Evolutionary conservation across 805 yeast genomes (phyloP).

Genomic region (Hermanozyma aechmeae): DNA sequence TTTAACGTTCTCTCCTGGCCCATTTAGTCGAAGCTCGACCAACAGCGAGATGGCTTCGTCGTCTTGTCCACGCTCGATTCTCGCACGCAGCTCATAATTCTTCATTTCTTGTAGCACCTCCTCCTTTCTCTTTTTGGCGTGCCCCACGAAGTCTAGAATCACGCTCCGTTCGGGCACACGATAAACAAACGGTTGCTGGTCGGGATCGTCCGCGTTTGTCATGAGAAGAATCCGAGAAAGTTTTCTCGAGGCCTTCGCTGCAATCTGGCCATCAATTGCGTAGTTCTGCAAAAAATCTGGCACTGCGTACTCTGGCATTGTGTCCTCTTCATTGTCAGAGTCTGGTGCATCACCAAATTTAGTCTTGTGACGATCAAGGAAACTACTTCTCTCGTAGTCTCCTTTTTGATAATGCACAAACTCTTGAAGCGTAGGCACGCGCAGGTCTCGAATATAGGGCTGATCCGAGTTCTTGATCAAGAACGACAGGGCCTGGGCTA

Average conservation of each 20-base stretch:
- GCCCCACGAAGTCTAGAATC: slow-evolving; percentile 56
- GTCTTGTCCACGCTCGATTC: slow-evolving; percentile 7
- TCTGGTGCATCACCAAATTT: slow-evolving; percentile 14
- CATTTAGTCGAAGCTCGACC: too few relatives aligned
- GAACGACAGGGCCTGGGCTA: slow-evolving; percentile 20
- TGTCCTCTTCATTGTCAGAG: slow-evolving; percentile 11
- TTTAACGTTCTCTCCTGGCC: too few relatives aligned
- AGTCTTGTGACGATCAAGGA: slow-evolving; percentile 1
- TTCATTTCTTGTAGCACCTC: slow-evolving; percentile 13
- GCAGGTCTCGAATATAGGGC: slow-evolving; percentile 15
- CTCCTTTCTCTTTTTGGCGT: slow-evolving; percentile 30
- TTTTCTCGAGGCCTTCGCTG: slow-evolving; percentile 15
- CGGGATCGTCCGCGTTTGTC: slow-evolving; percentile 11
- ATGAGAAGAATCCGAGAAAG: slow-evolving; percentile 7
- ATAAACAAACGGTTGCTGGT: slow-evolving; percentile 40
- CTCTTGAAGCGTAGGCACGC: slow-evolving; percentile 17
- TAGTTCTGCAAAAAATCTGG: slow-evolving; percentile 26
- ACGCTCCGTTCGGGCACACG: slow-evolving; percentile 62
- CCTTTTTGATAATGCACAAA: slow-evolving; percentile 19
- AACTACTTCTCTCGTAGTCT: slow-evolving; percentile 11
- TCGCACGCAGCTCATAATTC: slow-evolving; percentile 15
- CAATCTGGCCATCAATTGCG: slow-evolving; percentile 24
- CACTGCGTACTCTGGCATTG: slow-evolving; percentile 19
- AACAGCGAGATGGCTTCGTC: slow-evolving; percentile 12
- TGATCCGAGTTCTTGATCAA: slow-evolving; percentile 25